Conservation (phyloP, 257 asterid species). For the Knoxia roxburghii region DNA sequence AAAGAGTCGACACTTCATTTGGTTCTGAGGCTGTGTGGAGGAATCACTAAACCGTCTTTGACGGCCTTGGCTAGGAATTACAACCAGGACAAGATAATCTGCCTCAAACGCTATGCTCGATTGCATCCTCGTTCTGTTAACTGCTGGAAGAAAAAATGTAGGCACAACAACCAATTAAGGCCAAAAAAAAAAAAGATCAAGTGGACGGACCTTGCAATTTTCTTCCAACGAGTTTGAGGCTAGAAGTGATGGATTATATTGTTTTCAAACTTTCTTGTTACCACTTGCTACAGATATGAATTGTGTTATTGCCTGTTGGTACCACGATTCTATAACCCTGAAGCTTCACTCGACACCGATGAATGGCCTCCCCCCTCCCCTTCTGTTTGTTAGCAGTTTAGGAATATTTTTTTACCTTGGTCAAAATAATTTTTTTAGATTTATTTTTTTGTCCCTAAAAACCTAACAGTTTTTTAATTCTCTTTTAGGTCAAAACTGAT, state of each 20-base stretch:
- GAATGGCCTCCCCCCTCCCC: no score
- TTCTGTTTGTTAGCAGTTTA: no score
- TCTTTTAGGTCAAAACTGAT: no score
- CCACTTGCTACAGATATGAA: not conserved
- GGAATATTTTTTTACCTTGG: no score
- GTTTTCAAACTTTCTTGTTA: no score
- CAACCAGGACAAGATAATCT: conserved; percentile 59
- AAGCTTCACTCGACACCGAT: no score
- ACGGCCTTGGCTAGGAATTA: conserved; percentile 66
- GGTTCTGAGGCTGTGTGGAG: conserved; percentile 73
- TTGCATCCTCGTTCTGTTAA: conserved; percentile 80
- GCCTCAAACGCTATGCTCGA: conserved; percentile 84
- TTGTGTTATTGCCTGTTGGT: no score
- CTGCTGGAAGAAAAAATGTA: conserved; percentile 91
- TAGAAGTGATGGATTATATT: conserved; percentile 8
- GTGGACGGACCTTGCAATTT: conserved; percentile 22
- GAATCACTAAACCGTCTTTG: conserved; percentile 59
- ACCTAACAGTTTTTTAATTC: no score
- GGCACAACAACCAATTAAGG: conserved; percentile 84
- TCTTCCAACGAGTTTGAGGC: no score
- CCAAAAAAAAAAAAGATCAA: conserved; percentile 62
- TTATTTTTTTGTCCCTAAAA: no score
- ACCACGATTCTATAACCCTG: no score
- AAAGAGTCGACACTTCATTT: conserved; percentile 58
- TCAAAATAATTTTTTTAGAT: no score